phyloP scores from a whole-genome alignment of 257 asterid species.

The Solanum piurae region DNA sequence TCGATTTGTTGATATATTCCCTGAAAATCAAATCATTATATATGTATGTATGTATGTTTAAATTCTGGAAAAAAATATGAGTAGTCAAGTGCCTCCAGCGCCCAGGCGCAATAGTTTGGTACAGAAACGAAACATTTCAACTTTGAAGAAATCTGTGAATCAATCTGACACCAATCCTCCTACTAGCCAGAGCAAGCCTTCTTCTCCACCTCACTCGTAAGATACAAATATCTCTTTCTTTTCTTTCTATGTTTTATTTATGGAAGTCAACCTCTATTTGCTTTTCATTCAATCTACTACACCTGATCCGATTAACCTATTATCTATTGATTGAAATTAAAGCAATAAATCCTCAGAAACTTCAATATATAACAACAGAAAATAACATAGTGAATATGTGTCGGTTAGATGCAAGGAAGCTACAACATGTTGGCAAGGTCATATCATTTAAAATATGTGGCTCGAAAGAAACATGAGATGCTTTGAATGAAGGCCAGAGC shows the following conservation, averaged over 20 bases:
- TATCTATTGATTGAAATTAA: neutral
- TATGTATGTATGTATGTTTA: neutral
- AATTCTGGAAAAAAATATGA: neutral
- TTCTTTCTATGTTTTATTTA: neutral
- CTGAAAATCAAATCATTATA: neutral
- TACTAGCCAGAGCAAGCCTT: constrained; percentile 1
- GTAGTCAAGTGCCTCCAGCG: constrained; percentile 3
- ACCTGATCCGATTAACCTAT: neutral
- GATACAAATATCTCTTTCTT: neutral
- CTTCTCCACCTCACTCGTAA: constrained; percentile 10
- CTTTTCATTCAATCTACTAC: neutral
- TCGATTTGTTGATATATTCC: neutral
- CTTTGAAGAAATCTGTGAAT: neutral
- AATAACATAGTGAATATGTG: neutral
- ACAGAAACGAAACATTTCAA: constrained; percentile 1
- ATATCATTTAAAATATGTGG: too few species aligned
- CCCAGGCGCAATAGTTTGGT: constrained; percentile 8
- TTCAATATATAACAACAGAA: neutral
- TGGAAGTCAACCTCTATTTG: neutral
- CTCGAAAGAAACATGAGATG: neutral
- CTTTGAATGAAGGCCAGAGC: neutral
- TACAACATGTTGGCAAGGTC: neutral
- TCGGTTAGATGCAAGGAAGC: neutral
- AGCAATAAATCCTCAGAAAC: neutral
- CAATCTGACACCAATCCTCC: constrained; percentile 5